Percentiles rank a stretch among this genome's conserved stretches.
phyloP scores from a whole-genome alignment of 129 eudicot genomes.

The Solidago caesia region DNA sequence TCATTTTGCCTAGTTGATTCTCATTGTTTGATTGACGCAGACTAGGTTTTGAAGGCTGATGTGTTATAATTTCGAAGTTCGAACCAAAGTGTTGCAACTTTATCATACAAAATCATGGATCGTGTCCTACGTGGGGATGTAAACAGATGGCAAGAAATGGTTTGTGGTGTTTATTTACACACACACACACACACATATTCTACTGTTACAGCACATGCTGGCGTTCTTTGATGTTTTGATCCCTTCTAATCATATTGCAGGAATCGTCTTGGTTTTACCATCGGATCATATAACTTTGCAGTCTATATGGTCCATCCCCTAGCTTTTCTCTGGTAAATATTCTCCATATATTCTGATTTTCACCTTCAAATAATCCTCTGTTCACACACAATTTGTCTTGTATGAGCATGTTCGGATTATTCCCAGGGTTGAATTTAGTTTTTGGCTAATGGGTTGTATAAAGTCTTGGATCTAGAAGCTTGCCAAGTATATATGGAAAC shows the following conservation, averaged over 20 bases:
- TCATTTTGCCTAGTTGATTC: conserved; percentile 5
- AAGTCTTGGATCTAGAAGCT: background rate
- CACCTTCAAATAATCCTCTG: conserved; percentile 22
- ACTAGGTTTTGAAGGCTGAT: conserved; percentile 27
- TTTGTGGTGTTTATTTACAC: conserved; percentile 6
- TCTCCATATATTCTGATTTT: conserved; percentile 42
- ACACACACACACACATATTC: background rate
- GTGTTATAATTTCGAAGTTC: conserved; percentile 40
- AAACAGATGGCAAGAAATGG: conserved; percentile 46
- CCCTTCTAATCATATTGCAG: conserved; percentile 34
- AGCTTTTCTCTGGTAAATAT: conserved; percentile 28
- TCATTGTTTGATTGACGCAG: conserved; percentile 9
- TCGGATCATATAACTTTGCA: conserved; percentile 31
- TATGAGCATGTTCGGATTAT: conserved; percentile 17
- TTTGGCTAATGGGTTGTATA: background rate
- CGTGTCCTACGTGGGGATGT: conserved; percentile 42
- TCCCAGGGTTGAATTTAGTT: conserved; percentile 10
- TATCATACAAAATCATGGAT: conserved; percentile 20
- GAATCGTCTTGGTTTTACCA: conserved; percentile 30
- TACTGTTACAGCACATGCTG: conserved; percentile 34
- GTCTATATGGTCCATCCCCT: conserved; percentile 38
- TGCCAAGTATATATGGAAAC: conserved; percentile 3
- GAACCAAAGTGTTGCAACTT: conserved; percentile 33
- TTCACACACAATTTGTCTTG: conserved; percentile 27
- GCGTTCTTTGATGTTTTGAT: conserved; percentile 24